phyloP scores from a whole-genome alignment of 83 land plant species.

The Isoetes engelmannii region DNA sequence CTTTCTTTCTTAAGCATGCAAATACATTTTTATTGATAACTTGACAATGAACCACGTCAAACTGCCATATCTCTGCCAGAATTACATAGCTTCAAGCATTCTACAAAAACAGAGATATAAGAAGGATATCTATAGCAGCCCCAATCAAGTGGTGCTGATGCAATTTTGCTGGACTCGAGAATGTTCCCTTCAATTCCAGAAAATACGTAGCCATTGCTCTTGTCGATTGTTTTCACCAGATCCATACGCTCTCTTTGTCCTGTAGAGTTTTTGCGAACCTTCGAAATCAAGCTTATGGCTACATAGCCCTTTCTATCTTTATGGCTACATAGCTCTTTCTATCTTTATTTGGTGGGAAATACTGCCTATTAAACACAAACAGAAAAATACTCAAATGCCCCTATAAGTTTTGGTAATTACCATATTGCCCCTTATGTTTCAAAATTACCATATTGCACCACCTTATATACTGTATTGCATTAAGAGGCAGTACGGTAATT shows the following conservation, averaged over 20 bases:
- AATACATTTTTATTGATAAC: not conserved
- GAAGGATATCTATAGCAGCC: slow-evolving; percentile 98
- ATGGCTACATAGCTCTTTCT: too few relatives aligned
- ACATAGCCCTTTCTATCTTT: too few relatives aligned
- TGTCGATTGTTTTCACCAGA: slow-evolving; percentile 81
- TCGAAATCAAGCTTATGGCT: too few relatives aligned
- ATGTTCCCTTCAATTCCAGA: slow-evolving; percentile 70
- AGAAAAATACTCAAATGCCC: too few relatives aligned
- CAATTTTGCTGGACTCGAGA: slow-evolving; percentile 85
- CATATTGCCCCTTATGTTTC: too few relatives aligned
- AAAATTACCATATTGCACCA: too few relatives aligned
- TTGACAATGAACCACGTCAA: not conserved
- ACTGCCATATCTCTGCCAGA: not conserved
- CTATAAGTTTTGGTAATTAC: too few relatives aligned
- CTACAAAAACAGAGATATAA: not conserved
- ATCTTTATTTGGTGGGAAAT: too few relatives aligned
- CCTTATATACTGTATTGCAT: too few relatives aligned
- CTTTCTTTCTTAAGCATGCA: slow-evolving; percentile 6
- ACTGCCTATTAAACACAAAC: too few relatives aligned
- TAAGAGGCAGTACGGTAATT: too few relatives aligned
- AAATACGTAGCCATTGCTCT: slow-evolving; percentile 88
- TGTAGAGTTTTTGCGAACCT: slow-evolving; percentile 16
- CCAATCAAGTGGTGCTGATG: slow-evolving; percentile 75
- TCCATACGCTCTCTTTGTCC: slow-evolving; percentile 95
- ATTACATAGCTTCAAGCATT: too few relatives aligned